Evolutionary conservation across 2,329 filamentous ascomycete species (phyloP), one percentile per base, ranked within the genome.

Genomic region (Aspergillus transmontanensis): DNA sequence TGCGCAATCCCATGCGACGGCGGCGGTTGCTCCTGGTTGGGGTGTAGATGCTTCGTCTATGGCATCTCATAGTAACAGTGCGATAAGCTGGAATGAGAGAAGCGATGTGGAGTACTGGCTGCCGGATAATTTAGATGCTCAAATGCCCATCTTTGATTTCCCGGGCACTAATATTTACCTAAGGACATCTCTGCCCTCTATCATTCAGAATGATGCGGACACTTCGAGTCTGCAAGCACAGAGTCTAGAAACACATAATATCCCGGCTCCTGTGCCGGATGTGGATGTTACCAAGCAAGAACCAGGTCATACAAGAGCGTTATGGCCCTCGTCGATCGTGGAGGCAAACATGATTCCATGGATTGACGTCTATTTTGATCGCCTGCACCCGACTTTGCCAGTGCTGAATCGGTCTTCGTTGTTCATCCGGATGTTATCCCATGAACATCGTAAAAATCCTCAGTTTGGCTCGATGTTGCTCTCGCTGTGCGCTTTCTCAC

Each of bases 331-430:
- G 0, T 75, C 69, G 6, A 79, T 81, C 59, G 74, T 72, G 48
- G 79, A 81, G 62, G 75, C 75, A 1, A 80, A 77, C 26, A 74
- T 81, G 74, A 74, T 78, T 28, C 75, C 75, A 4, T 78, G 75
- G 75, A 73, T 81, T 21, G 79, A 81, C 50, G 78, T 81, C 3
- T 81, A 80, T 61, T 81, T 81, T 63, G 79, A 81, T 57, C 77
- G 79, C 21, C 63, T 81, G 45, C 78, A 81, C 62, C 77, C 79
- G 4, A 81, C 79, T 0, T 68, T 81, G 39, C 80, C 80, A 2
- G 75, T 81, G 3, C 62, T 81, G 4, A 79, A 76, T 64, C 73
- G 78, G 2, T 78, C 77, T 0, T 75, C 74, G 11, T 64, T 81
- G n/a, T 81, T 78, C 61, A 78, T 73, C n/a, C 74, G 76, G 12